A percentile compares a stretch with the other conserved stretches of the same genome.
phyloP scores from a whole-genome alignment of 176 grass and related monocot species.

The Aegilops sharonensis region DNA sequence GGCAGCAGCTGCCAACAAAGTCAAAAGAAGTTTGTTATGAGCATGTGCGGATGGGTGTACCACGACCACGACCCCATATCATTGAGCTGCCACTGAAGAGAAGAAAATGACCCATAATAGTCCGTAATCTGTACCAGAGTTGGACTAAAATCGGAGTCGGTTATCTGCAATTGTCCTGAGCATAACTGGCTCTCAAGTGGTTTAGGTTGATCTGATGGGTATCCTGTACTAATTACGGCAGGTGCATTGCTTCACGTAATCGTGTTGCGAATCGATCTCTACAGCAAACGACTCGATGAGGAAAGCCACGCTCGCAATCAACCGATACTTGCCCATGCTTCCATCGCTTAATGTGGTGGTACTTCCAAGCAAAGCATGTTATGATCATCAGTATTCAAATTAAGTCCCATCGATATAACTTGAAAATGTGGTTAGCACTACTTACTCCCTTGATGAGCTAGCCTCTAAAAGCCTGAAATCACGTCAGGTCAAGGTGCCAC shows the following conservation, averaged over 20 bases:
- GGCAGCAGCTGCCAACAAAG: constrained; percentile 27
- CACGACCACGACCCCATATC: neutral
- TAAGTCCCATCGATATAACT: neutral
- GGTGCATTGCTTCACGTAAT: neutral
- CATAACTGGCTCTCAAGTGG: neutral
- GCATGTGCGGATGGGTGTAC: constrained; percentile 1
- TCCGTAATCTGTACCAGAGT: neutral
- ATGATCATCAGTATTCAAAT: neutral
- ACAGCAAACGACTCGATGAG: neutral
- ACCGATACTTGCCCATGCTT: neutral
- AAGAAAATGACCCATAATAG: neutral
- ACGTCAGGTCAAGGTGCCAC: neutral
- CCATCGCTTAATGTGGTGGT: neutral
- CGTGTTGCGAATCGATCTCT: neutral
- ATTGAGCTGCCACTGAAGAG: constrained; percentile 1
- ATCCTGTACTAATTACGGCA: neutral
- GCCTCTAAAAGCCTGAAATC: neutral
- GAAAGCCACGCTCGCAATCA: neutral
- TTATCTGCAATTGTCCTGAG: neutral
- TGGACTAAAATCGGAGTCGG: neutral
- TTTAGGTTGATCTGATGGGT: no score
- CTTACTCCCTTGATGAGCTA: neutral
- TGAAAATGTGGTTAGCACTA: neutral
- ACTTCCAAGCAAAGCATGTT: constrained; percentile 33
- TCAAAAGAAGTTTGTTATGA: constrained; percentile 40